Percentiles rank a stretch among this genome's conserved stretches.
These are phyloP conservation scores for Fusarium brachygibbosum DNA, from an alignment of 2,329 filamentous ascomycete genomes.

Conservation along the genomic window DNA sequence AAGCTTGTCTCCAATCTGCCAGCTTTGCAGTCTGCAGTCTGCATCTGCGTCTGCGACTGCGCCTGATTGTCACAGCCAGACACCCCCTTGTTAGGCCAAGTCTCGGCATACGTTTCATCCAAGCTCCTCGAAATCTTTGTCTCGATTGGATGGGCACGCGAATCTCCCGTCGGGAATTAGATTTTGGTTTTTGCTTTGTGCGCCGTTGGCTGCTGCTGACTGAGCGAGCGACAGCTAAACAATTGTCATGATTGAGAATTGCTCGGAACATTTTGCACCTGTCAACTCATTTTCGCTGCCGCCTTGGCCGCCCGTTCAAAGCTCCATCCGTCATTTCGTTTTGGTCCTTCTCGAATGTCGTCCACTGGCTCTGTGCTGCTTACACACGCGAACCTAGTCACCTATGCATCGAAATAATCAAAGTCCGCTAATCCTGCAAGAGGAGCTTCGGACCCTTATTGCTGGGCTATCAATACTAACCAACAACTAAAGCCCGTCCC, in stretches of 20 bases:
- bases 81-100: conserved; percentile 31
- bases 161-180: conserved; percentile 28
- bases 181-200: conserved; percentile 26
- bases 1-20: conserved; percentile 6
- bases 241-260: conserved; percentile 1
- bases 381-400: conserved; percentile 13
- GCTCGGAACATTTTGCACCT: conserved; percentile 10
- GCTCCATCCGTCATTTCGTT: conserved; percentile 30
- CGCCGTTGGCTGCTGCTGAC: conserved; percentile 10
- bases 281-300: conserved; percentile 21
- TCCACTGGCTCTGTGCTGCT: conserved; percentile 23
- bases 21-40: conserved; percentile 10
- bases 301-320: conserved; percentile 24
- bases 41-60: neutral
- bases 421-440: conserved; percentile 36
- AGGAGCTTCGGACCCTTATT: conserved; percentile 17
- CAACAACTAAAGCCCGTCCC: conserved; percentile 29
- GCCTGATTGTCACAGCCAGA: conserved; percentile 8
- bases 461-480: neutral
- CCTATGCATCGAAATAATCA: conserved; percentile 23
- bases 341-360: conserved; percentile 18
- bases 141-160: conserved; percentile 34
- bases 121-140: conserved; percentile 27
- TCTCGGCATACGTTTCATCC: conserved; percentile 41
- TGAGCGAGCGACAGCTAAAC: neutral